These are phyloP conservation scores for Daedalea quercina DNA, from an alignment of 768 basidiomycete genomes.

Conservation along the genomic window DNA sequence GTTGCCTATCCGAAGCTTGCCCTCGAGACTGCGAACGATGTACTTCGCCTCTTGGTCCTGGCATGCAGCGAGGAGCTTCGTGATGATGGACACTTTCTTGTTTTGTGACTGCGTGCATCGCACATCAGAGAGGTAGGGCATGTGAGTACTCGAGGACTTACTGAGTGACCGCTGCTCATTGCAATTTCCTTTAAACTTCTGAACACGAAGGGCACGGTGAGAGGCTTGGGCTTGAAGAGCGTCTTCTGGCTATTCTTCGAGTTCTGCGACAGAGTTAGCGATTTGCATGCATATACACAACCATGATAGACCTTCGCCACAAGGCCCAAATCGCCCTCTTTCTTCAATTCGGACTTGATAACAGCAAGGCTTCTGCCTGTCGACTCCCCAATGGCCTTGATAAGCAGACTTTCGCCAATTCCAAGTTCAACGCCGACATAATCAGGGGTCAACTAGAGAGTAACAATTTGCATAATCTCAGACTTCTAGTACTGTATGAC, in stretches of 20 bases:
- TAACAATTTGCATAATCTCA: not conserved
- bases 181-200: conserved; percentile 89
- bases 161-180: conserved; percentile 74
- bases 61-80: conserved; percentile 88
- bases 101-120: conserved; percentile 67
- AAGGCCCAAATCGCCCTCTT: conserved; percentile 90
- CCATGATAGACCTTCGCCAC: conserved; percentile 78
- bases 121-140: not conserved
- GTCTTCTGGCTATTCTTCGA: conserved; percentile 92
- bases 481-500: conserved; percentile 16
- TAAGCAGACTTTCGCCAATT: conserved; percentile 88
- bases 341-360: conserved; percentile 89
- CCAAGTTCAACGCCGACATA: conserved; percentile 94
- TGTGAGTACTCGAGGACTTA: conserved; percentile 26
- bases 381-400: conserved; percentile 93
- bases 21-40: conserved; percentile 91
- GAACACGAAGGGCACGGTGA: conserved; percentile 88
- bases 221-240: conserved; percentile 86
- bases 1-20: conserved; percentile 94
- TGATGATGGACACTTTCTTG: conserved; percentile 93
- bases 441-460: conserved; percentile 78
- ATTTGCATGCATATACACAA: not conserved
- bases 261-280: conserved; percentile 41
- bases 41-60: conserved; percentile 93
- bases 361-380: conserved; percentile 81